Evolutionary conservation across 1,139 yeast species (phyloP), one percentile per base, ranked within the genome.

Genomic region (Debaryomyces psychrophilus): DNA sequence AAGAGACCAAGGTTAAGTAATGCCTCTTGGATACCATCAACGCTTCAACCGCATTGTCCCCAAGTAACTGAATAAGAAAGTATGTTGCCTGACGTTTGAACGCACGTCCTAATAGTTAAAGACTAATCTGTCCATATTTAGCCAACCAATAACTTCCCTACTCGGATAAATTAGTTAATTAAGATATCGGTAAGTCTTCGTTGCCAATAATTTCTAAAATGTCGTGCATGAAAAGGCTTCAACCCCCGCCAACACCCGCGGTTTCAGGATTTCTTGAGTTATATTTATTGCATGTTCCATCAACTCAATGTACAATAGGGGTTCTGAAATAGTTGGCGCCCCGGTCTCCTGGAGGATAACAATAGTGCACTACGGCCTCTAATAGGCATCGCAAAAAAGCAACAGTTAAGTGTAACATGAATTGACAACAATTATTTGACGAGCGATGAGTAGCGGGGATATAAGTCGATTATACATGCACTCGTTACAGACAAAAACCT

Each of bases 151-250:
- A 18, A 18, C 18, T 18, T 33, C 36, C 36, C 5, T 33, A 15
- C 36, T 17, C 36, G 36, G 36, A 33, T 33, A 33, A 33, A 33
- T 33, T 33, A 33, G 8, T 33, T 8, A n/a, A n/a, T n/a, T n/a
- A n/a, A n/a, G n/a, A n/a, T n/a, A n/a, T n/a, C n/a, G n/a, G n/a
- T n/a, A n/a, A n/a, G n/a, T n/a, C n/a, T n/a, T n/a, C n/a, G n/a
- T n/a, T n/a, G n/a, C n/a, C n/a, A n/a, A 17, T 8, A 5, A 22
- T 3, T 33, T 18, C 9, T 6, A 14, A 18, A 33, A 33, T 33
- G 36, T 33, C 36, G 36, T 5, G 22, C 22, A 20, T 20, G 5
- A 4, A 20, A 20, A 20, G 4, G 22, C 5, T 5, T 20, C 4
- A 4, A 4, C 22, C 22, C 22, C 22, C 22, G 5, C 22, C 5